phyloP scores from a whole-genome alignment of 768 basidiomycete species.

The Lentinus tigrinus region DNA sequence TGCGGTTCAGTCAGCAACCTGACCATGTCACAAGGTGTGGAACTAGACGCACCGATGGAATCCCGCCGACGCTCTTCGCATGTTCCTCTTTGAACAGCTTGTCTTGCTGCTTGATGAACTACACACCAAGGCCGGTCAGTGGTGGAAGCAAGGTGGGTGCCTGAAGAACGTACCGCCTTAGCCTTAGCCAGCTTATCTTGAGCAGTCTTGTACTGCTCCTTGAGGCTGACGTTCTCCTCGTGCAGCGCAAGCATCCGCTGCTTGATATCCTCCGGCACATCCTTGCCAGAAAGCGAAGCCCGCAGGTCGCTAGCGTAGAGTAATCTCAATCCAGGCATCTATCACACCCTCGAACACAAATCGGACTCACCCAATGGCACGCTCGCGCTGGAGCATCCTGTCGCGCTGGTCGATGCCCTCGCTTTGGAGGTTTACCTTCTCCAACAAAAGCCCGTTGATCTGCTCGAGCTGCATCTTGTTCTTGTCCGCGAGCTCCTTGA shows the following conservation, averaged over 20 bases:
- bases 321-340: neutral
- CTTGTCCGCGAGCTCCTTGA: constrained; percentile 76
- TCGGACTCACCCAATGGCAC: constrained; percentile 81
- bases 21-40: neutral
- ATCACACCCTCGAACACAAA: constrained; percentile 6
- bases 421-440: constrained; percentile 88
- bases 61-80: constrained; percentile 48
- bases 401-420: constrained; percentile 91
- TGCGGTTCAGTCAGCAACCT: constrained; percentile 18
- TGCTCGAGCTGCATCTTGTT: constrained; percentile 90
- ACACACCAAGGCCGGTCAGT: neutral
- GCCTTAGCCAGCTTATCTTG: constrained; percentile 82
- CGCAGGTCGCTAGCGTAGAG: constrained; percentile 63
- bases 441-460: constrained; percentile 78
- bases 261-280: constrained; percentile 82
- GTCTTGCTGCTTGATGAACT: constrained; percentile 95
- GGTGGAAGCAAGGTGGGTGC: neutral
- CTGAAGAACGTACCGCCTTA: constrained; percentile 47
- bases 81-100: constrained; percentile 83
- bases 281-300: constrained; percentile 72
- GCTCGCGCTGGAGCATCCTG: constrained; percentile 80
- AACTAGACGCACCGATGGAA: constrained; percentile 41
- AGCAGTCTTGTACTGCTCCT: constrained; percentile 66
- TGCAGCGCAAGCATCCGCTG: constrained; percentile 70
- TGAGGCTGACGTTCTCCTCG: constrained; percentile 70